Conservation (phyloP, 2,329 filamentous ascomycete species). For the Aureobasidium sp. region DNA sequence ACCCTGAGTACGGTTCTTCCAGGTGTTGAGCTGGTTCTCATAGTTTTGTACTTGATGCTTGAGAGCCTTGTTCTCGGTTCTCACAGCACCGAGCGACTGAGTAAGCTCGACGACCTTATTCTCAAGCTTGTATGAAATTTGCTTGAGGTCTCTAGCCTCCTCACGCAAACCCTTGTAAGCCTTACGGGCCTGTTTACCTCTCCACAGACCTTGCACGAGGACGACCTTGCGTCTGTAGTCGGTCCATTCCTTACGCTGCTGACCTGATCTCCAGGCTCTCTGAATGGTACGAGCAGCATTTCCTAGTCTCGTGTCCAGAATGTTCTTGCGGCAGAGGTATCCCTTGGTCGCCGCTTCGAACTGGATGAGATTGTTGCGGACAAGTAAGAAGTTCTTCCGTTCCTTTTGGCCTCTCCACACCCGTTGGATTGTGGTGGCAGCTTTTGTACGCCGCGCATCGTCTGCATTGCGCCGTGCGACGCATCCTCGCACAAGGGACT, state of each 20-base stretch:
- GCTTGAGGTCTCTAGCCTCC: slow-evolving; percentile 95
- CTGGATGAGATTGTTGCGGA: slow-evolving; percentile 75
- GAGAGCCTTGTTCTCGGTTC: slow-evolving; percentile 87
- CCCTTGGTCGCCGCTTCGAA: slow-evolving; percentile 90
- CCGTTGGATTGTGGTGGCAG: slow-evolving; percentile 88
- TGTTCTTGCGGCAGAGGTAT: slow-evolving; percentile 79
- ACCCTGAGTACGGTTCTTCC: slow-evolving; percentile 85
- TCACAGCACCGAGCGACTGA: slow-evolving; percentile 84
- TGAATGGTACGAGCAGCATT: slow-evolving; percentile 90
- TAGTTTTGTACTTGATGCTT: slow-evolving; percentile 88
- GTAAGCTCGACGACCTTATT: slow-evolving; percentile 99
- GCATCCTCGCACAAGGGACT: slow-evolving; percentile 69
- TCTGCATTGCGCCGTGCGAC: slow-evolving; percentile 69
- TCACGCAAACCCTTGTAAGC: slow-evolving; percentile 88
- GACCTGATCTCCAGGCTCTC: slow-evolving; percentile 75
- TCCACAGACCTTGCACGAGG: slow-evolving; percentile 87
- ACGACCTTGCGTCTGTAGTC: slow-evolving; percentile 83
- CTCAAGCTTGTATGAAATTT: slow-evolving; percentile 98
- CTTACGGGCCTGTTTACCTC: slow-evolving; percentile 70
- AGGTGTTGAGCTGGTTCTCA: slow-evolving; percentile 90
- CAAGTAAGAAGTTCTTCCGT: slow-evolving; percentile 66
- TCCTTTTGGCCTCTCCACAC: slow-evolving; percentile 92
- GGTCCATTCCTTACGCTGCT: slow-evolving; percentile 71
- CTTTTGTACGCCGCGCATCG: slow-evolving; percentile 72
- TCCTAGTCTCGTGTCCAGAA: slow-evolving; percentile 87